These are phyloP conservation scores for Pichia gijzeniarum DNA, from an alignment of 805 yeast species.

Conservation along the genomic window DNA sequence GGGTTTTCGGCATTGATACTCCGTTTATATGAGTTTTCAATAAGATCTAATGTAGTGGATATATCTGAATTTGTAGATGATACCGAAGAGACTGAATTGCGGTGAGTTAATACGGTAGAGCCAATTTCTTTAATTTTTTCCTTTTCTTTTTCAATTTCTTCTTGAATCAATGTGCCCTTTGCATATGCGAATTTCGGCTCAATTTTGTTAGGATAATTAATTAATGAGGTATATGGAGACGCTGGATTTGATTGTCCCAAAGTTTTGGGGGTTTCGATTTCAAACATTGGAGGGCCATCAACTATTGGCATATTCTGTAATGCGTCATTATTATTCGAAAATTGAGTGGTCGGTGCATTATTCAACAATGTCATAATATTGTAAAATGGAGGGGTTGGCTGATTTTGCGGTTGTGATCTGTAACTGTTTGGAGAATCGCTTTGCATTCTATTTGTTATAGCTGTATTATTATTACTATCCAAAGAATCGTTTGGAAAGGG, in stretches of 20 bases:
- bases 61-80: slow-evolving; percentile 2
- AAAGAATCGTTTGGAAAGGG: slow-evolving; percentile 1
- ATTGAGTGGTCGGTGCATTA: too few species aligned
- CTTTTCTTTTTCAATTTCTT: not conserved
- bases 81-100: not conserved
- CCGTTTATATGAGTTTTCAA: slow-evolving; percentile 3
- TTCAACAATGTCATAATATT: not conserved
- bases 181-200: not conserved
- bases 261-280: slow-evolving; percentile 6
- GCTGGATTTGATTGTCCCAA: slow-evolving; percentile 1
- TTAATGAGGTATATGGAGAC: slow-evolving; percentile 2
- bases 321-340: too few species aligned
- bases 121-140: not conserved
- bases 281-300: slow-evolving; percentile 1
- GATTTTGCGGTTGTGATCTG: not conserved
- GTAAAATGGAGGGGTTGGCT: not conserved
- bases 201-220: not conserved
- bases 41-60: too few species aligned
- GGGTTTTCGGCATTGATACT: slow-evolving; percentile 12
- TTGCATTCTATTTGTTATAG: not conserved
- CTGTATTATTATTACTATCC: not conserved
- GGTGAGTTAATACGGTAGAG: not conserved
- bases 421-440: not conserved
- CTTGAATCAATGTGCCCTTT: not conserved
- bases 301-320: not conserved